A percentile compares a stretch with the other conserved stretches of the same genome.
phyloP scores from a whole-genome alignment of 176 grass and related monocot genomes.

The Otatea glauca region DNA sequence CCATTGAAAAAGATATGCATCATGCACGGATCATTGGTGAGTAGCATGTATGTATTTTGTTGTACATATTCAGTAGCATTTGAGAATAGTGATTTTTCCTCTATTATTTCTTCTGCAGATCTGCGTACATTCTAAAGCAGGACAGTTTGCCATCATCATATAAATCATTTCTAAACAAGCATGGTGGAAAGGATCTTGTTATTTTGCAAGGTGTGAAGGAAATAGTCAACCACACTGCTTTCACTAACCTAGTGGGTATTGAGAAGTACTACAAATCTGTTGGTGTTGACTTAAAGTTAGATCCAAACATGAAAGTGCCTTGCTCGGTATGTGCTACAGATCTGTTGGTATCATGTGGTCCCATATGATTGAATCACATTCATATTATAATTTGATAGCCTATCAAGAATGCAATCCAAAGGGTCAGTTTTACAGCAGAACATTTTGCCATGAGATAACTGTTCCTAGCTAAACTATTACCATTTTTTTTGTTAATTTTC shows the following conservation, averaged over 20 bases:
- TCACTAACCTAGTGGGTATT: conserved; percentile 72
- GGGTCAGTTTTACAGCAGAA: not conserved
- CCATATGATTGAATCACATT: conserved; percentile 21
- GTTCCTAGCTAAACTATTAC: conserved; percentile 20
- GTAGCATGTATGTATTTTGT: not conserved
- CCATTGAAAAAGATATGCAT: conserved; percentile 17
- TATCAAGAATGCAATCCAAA: conserved; percentile 33
- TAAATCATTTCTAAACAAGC: conserved; percentile 88
- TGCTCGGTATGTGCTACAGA: conserved; percentile 73
- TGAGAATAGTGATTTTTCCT: not conserved
- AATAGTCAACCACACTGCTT: conserved; percentile 65
- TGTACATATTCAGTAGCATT: not conserved
- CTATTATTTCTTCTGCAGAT: conserved; percentile 57
- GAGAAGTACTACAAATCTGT: conserved; percentile 82
- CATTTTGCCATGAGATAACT: conserved; percentile 17
- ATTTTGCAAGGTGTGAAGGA: conserved; percentile 90
- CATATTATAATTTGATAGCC: not conserved
- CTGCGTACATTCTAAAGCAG: conserved; percentile 82
- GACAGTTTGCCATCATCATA: conserved; percentile 93
- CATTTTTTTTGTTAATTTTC: not conserved
- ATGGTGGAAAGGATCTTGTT: conserved; percentile 81
- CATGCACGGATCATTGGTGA: not conserved
- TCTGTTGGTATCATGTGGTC: not conserved
- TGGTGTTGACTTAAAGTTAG: conserved; percentile 81
- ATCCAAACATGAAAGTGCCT: conserved; percentile 89